Evolutionary conservation across 108 stramenopile species (phyloP).

Genomic region (Cyclotella atomus): DNA sequence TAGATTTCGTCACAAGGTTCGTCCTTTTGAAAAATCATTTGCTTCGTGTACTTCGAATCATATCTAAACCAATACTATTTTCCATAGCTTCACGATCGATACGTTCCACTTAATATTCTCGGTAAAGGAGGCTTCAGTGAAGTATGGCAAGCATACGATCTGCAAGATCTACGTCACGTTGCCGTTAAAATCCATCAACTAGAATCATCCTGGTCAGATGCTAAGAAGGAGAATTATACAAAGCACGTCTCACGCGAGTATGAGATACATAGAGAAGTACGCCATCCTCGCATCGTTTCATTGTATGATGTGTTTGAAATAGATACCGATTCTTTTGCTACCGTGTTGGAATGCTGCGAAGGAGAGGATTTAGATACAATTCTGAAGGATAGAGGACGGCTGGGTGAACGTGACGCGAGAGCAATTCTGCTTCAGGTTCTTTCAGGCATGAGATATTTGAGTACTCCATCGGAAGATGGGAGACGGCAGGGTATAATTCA

Average conservation of each 20-base stretch:
- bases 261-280: conserved; percentile 94
- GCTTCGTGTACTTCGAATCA: neutral
- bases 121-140: conserved; percentile 99
- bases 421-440: conserved; percentile 94
- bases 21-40: conserved; percentile 25
- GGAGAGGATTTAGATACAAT: conserved; percentile 93
- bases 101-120: conserved; percentile 87
- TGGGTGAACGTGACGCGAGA: conserved; percentile 93
- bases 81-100: conserved; percentile 86
- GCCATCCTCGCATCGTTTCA: conserved; percentile 97
- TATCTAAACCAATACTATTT: neutral
- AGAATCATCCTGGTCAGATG: conserved; percentile 94
- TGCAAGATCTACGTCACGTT: conserved; percentile 81
- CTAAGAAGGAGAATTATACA: conserved; percentile 95
- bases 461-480: conserved; percentile 81
- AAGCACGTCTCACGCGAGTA: conserved; percentile 98
- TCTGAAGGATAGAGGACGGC: conserved; percentile 77
- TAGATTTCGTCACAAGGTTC: conserved; percentile 67
- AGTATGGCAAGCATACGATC: conserved; percentile 97
- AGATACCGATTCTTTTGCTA: conserved; percentile 95
- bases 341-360: conserved; percentile 95
- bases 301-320: conserved; percentile 99
- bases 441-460: conserved; percentile 94
- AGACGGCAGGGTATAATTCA: conserved; percentile 96
- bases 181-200: conserved; percentile 99